Conservation (phyloP, 257 asterid species). For the Nemophila menziesii region DNA sequence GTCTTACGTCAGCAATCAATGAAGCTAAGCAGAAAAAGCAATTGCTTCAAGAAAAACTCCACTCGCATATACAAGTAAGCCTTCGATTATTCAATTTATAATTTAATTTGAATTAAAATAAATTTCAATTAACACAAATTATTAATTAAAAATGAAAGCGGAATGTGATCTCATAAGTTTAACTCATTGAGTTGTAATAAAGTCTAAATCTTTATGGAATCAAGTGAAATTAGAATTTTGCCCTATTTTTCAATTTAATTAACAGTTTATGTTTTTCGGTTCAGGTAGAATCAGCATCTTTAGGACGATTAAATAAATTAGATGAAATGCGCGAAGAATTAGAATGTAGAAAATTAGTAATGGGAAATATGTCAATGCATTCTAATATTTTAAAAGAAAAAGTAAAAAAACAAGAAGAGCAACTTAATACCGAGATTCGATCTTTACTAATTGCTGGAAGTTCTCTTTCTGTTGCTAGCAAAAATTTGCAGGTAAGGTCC, state of each 20-base stretch:
- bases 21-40: slow-evolving; percentile 52
- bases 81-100: background rate
- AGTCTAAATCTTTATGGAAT: no score
- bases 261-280: slow-evolving; percentile 18
- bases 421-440: slow-evolving; percentile 65
- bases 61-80: slow-evolving; percentile 47
- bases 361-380: slow-evolving; percentile 88
- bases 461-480: slow-evolving; percentile 69
- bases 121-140: no score
- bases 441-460: slow-evolving; percentile 75
- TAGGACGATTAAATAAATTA: slow-evolving; percentile 61
- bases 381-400: slow-evolving; percentile 77
- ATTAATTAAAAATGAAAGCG: background rate
- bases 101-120: background rate
- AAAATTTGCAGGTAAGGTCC: slow-evolving; percentile 57
- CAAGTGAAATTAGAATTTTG: no score
- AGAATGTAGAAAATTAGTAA: slow-evolving; percentile 71
- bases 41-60: slow-evolving; percentile 46
- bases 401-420: slow-evolving; percentile 80
- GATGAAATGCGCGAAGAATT: slow-evolving; percentile 69
- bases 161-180: background rate
- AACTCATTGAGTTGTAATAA: background rate
- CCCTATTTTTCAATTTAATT: background rate
- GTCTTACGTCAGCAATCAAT: slow-evolving; percentile 63
- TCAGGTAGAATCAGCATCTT: slow-evolving; percentile 73